Evolutionary conservation across 2,329 filamentous ascomycete genomes (phyloP), one percentile per base, ranked within the genome.

Genomic region (Stagonosporopsis rhizophila): DNA sequence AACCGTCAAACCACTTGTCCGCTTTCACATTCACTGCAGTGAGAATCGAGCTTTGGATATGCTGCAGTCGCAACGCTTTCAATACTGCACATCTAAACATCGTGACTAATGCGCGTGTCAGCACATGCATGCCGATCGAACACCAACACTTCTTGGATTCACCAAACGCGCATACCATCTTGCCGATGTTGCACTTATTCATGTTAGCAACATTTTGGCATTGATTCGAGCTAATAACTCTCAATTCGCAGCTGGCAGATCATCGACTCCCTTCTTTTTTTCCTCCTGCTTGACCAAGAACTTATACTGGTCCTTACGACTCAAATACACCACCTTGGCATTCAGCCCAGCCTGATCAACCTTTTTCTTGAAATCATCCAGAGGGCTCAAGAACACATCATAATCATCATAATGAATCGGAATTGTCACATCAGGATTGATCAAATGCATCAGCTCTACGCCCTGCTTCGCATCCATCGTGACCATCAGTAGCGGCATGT

Each of bases 401-500:
- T 89, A 89, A 38, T 75, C 67, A 59, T 70, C 64, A 27, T 69
- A 69, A 46, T 68, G 60, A 4, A 71, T 65, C 3, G 86, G 86
- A 40, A 89, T 84, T 6, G 85, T 88, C 45, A 88, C 52, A 22
- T 87, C 83, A 17, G 86, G 84, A 27, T 85, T 75, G 28, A 89
- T 81, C 54, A 89, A 62, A 62, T 79, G 75, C 69, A 89, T 82
- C 59, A 89, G 69, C 73, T 87, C 75, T 25, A 89, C 62, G 0
- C 86, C 86, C 70, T 88, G 84, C 66, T 81, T 78, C 20, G 82
- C 86, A 69, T 89, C 86, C 86, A 89, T 89, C 0, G 86, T 89
- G 2, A 89, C 84, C 86, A 89, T 89, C 22, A 89, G 56, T 57
- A 89, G 71, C 40, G 85, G 85, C 69, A 86, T 64, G 5, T 79